Base-by-base conservation (phyloP, 352 stramenopile genomes). In the Globisporangium radiosum region DNA sequence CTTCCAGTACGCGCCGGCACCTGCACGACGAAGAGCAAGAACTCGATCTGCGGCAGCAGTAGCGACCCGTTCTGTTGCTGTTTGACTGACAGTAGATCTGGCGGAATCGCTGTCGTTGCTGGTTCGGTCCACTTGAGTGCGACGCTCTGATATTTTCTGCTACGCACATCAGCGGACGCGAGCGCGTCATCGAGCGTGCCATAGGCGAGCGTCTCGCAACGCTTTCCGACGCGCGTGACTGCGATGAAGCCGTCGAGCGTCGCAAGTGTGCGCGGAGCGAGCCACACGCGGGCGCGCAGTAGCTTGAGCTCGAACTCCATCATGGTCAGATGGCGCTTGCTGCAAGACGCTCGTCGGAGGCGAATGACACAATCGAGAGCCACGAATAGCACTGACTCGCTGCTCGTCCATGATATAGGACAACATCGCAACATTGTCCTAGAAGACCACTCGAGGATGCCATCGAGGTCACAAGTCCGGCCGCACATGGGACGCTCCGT, bases 211-310 rank as follows among this genome's bases (percentile, higher is more conserved):
- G 58, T 33, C 44, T 78, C 70, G 1, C 36, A 60, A 17, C 14
- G 48, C n/a, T 40, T 47, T 13, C 54, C 56, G 11, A 70, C 60
- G 19, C 62, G 60, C 40, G 58, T 61, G 49, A 81, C 63, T 8
- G 66, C 72, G 17, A 86, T 54, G 56, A 82, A 69, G 15, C 70
- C 70, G 52, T 82, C 72, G 47, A 75, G 62, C 36, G 38, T 45
- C 14, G 50, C 61, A 9, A 75, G 45, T 15, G 55, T 55, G 6
- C 54, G 66, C 36, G 47, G 62, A 47, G 70, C 69, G 48, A 83
- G 50, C 76, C 76, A 87, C 59, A 81, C 61, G 8, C 53, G 62
- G 6, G 72, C 68, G 13, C 66, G 64, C 47, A 75, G 57, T 7
- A 84, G 62, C 51, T 61, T 71, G 15, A 76, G 56, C 43, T 71